phyloP scores from a whole-genome alignment of 768 basidiomycete species.

The Lactarius deliciosus region DNA sequence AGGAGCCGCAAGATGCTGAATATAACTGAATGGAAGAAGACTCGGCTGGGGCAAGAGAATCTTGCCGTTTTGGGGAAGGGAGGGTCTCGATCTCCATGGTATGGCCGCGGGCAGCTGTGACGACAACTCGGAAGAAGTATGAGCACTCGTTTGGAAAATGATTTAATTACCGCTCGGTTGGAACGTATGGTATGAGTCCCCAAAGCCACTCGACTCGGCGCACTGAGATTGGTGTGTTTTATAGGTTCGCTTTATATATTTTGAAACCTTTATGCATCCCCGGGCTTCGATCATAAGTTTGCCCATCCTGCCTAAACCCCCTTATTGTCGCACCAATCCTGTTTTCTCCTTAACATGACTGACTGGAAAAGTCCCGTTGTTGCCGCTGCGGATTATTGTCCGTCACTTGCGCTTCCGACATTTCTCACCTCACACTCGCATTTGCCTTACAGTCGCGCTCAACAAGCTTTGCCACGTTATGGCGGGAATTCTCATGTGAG shows the following conservation, averaged over 20 bases:
- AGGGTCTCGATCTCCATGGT: too few relatives aligned
- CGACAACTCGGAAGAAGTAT: too few relatives aligned
- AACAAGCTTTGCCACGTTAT: constrained; percentile 8
- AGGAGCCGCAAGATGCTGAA: too few relatives aligned
- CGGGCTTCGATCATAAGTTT: not conserved
- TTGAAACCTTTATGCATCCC: not conserved
- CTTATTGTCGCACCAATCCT: not conserved
- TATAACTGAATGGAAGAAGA: too few relatives aligned
- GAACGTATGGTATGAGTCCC: too few relatives aligned
- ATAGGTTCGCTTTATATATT: not conserved
- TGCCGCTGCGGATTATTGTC: not conserved
- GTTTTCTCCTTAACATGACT: not conserved
- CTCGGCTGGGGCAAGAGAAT: too few relatives aligned
- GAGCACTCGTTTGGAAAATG: too few relatives aligned
- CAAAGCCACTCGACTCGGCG: too few relatives aligned
- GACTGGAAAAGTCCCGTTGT: not conserved
- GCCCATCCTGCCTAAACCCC: not conserved
- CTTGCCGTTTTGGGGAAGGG: too few relatives aligned
- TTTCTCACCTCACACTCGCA: not conserved
- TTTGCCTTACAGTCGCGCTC: not conserved
- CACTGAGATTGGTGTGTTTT: not conserved
- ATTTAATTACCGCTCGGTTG: too few relatives aligned
- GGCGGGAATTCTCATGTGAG: constrained; percentile 22
- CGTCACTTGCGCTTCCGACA: not conserved
- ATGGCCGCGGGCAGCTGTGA: too few relatives aligned